Evolutionary conservation across 2,329 filamentous ascomycete species (phyloP).

Genomic region (Penicillium sp.): DNA sequence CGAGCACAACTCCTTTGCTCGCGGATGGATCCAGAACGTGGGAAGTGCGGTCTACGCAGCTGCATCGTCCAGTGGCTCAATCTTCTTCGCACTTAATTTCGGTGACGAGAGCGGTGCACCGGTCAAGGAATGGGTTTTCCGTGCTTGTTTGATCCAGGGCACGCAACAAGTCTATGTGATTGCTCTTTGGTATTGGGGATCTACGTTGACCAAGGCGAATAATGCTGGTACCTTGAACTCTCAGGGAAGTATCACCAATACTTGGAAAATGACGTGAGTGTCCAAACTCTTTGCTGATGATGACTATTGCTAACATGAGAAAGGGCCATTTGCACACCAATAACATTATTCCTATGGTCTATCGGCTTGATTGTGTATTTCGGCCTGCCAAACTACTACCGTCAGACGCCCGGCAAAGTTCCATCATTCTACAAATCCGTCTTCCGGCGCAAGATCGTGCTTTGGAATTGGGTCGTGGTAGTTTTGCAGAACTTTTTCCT

Average conservation of each 20-base stretch:
- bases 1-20: conserved; percentile 33
- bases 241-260: conserved; percentile 36
- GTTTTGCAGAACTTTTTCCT: conserved; percentile 63
- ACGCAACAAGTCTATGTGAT: conserved; percentile 62
- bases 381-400: conserved; percentile 63
- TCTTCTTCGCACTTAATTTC: conserved; percentile 64
- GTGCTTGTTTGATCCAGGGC: conserved; percentile 60
- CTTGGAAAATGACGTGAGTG: conserved; percentile 44
- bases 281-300: too few species aligned
- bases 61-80: conserved; percentile 57
- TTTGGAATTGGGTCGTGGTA: conserved; percentile 62
- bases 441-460: conserved; percentile 57
- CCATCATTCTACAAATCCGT: conserved; percentile 61
- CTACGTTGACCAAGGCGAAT: conserved; percentile 46
- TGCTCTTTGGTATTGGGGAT: conserved; percentile 63
- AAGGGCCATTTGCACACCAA: conserved; percentile 51
- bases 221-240: conserved; percentile 38
- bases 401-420: conserved; percentile 57
- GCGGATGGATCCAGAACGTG: conserved; percentile 55
- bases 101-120: conserved; percentile 58
- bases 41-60: conserved; percentile 58
- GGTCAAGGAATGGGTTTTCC: conserved; percentile 61
- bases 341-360: conserved; percentile 53
- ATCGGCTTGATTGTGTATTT: conserved; percentile 53
- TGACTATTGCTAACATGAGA: conserved; percentile 17